A percentile compares a stretch with the other conserved stretches of the same genome.
phyloP scores from a whole-genome alignment of 768 basidiomycete genomes.

The Pleurotus citrinopileatus region DNA sequence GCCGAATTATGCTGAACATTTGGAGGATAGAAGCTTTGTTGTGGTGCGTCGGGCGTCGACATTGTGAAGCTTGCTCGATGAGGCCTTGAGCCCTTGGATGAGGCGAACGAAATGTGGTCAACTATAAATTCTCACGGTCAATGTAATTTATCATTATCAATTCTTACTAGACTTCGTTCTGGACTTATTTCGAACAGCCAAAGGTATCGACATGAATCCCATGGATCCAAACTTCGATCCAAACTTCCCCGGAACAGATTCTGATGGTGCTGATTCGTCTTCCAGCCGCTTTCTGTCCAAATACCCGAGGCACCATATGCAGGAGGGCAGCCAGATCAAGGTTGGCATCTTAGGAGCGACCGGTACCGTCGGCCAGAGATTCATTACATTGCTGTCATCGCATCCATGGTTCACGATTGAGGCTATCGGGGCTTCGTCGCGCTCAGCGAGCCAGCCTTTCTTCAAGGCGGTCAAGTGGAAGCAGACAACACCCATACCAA shows the following conservation, averaged over 20 bases:
- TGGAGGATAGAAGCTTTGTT: constrained; percentile 62
- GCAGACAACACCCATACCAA: constrained; percentile 74
- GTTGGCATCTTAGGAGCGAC: constrained; percentile 88
- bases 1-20: constrained; percentile 65
- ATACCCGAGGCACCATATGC: constrained; percentile 34
- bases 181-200: not conserved
- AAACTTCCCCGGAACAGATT: constrained; percentile 8
- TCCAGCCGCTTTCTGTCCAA: constrained; percentile 27
- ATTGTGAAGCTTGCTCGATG: constrained; percentile 26
- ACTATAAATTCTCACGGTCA: constrained; percentile 8
- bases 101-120: not conserved
- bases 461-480: constrained; percentile 81
- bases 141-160: constrained; percentile 14
- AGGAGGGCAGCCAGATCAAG: constrained; percentile 24
- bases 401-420: constrained; percentile 92
- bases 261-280: constrained; percentile 24
- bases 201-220: constrained; percentile 1
- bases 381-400: constrained; percentile 79
- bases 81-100: not conserved
- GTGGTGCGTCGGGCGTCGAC: constrained; percentile 48
- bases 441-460: constrained; percentile 87
- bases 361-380: constrained; percentile 94
- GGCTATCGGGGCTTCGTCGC: constrained; percentile 82
- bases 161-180: not conserved
- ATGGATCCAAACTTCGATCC: not conserved